Percentiles rank a stretch among this genome's conserved stretches.
Conservation (phyloP, 306 rosid genomes). For the Rosa persica region DNA sequence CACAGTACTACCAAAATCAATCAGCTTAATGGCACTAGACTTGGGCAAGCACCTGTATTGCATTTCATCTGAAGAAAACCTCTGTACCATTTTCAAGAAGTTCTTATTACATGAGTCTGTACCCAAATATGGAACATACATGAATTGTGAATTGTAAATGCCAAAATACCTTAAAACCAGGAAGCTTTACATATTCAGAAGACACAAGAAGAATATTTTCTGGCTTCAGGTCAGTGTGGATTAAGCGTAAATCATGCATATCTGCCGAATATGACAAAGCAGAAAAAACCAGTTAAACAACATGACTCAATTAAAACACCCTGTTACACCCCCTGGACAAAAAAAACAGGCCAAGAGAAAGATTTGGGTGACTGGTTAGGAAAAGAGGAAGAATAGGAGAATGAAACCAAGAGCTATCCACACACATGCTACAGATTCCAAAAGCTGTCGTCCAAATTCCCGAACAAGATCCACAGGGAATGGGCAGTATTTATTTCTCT, state of each 20-base stretch:
- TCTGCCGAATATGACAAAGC: slow-evolving; percentile 61
- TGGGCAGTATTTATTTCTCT: slow-evolving; percentile 97
- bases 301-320: slow-evolving; percentile 31
- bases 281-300: slow-evolving; percentile 35
- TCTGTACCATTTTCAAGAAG: slow-evolving; percentile 78
- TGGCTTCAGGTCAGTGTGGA: slow-evolving; percentile 98
- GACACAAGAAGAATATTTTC: slow-evolving; percentile 98
- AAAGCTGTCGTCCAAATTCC: slow-evolving; percentile 99
- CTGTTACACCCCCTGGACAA: slow-evolving; percentile 39
- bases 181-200: slow-evolving; percentile 85
- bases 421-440: slow-evolving; percentile 99
- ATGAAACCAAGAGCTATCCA: slow-evolving; percentile 61
- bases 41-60: slow-evolving; percentile 95
- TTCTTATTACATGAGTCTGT: slow-evolving; percentile 36
- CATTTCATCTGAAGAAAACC: slow-evolving; percentile 68
- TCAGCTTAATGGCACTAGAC: slow-evolving; percentile 99
- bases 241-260: slow-evolving; percentile 86
- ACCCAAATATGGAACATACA: slow-evolving; percentile 30
- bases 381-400: slow-evolving; percentile 29
- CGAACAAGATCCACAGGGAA: slow-evolving; percentile 99
- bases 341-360: slow-evolving; percentile 42
- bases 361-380: slow-evolving; percentile 34
- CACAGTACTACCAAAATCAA: slow-evolving; percentile 98
- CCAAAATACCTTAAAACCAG: slow-evolving; percentile 75
- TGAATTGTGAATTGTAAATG: slow-evolving; percentile 28